Base-by-base conservation (phyloP, 2,329 filamentous ascomycete genomes). In the Magnaporthiopsis rhizophila region DNA sequence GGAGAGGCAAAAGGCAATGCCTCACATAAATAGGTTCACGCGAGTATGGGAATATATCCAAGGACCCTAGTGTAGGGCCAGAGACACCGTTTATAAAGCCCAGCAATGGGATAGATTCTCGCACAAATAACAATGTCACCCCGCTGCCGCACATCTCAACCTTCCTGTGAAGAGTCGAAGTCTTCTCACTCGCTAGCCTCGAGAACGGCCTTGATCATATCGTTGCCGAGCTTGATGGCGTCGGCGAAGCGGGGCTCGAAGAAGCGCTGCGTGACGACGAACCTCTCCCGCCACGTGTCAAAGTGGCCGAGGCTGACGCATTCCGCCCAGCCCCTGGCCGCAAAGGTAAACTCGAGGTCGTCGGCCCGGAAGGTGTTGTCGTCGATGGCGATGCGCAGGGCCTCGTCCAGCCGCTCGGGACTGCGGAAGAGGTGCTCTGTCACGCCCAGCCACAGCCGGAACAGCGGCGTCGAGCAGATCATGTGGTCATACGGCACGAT, bases 401-500 rank as follows among this genome's bases (percentile, higher is more conserved):
- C 89, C 73, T 95, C 92, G 62, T 96, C 89, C 18, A 99, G 86
- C 63, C 97, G 81, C 3, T 84, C 85, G 24, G 86, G 83, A 71
- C 93, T 92, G 68, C 92, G 89, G 80, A 97, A 99, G 53, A 99
- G 82, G 74, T 96, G 94, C 78, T 99, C 95, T 0, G 93, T 94
- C n/a, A 97, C 96, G 65, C 95, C 95, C 45, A 99, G 85, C 86
- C 95, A 97, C 68, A 99, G 86, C 62, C 95, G 90, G 81, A 99
- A 99, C 60, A 98, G 86, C 79, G 95, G 95, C 56, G 95, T 99
- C 64, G 92, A 97, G 80, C 95, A 99, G 69, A 99, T 96, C 93
- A 99, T 99, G 80, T 99, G 96, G 77, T 99, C 94, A 76, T 99
- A 99, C 0, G 95, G 95, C 61, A 96, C 90, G 71, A 97, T 99